Percentiles rank a stretch among this genome's conserved stretches.
These are phyloP conservation scores for Kluyveromyces starmeri DNA, from an alignment of 805 yeast species.

Conservation along the genomic window DNA sequence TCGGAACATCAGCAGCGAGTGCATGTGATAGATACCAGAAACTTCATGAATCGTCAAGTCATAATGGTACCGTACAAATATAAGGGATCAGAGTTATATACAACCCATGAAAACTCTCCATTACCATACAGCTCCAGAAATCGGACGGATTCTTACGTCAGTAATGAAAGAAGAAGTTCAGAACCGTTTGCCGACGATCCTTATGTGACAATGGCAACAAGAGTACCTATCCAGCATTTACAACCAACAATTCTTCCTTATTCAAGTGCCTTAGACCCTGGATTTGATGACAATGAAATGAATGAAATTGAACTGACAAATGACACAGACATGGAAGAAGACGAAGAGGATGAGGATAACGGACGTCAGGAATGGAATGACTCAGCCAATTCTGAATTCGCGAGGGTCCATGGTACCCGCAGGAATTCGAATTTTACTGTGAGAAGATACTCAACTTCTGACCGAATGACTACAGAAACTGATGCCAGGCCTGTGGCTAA, in stretches of 20 bases:
- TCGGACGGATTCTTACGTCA: conserved; percentile 4
- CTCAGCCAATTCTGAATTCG: no score
- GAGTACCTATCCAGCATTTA: conserved; percentile 21
- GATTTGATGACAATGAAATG: not conserved
- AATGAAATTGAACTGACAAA: not conserved
- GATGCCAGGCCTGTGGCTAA: conserved; percentile 8
- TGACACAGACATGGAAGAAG: not conserved
- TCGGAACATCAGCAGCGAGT: conserved; percentile 83
- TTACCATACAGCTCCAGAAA: conserved; percentile 1
- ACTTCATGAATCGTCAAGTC: conserved; percentile 67
- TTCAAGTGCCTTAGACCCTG: conserved; percentile 12
- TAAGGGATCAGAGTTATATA: not conserved
- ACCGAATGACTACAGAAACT: not conserved
- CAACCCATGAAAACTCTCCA: not conserved
- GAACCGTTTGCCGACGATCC: conserved; percentile 17
- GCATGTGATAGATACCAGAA: conserved; percentile 74
- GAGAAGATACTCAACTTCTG: conserved; percentile 23
- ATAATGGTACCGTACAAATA: conserved; percentile 44
- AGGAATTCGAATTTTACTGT: conserved; percentile 12
- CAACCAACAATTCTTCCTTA: conserved; percentile 26
- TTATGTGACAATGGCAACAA: conserved; percentile 23
- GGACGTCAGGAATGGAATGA: not conserved
- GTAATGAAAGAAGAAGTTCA: conserved; percentile 13
- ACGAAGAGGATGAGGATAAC: not conserved
- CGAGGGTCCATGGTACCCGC: not conserved